These are phyloP conservation scores for Clonostachys byssicola DNA, from an alignment of 2,329 filamentous ascomycete species.

Conservation along the genomic window DNA sequence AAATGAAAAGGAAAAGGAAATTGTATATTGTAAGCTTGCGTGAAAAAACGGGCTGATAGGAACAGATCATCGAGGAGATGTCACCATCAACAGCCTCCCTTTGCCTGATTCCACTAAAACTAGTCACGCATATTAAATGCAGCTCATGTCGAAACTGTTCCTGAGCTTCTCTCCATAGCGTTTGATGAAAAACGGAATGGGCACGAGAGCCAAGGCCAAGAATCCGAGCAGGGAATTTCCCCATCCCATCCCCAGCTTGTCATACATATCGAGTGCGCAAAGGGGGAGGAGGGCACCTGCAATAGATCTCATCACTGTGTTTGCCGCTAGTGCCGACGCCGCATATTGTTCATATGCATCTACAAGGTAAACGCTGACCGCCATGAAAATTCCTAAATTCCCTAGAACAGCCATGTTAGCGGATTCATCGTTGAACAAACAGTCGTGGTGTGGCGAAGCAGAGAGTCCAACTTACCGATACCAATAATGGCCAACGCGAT, in stretches of 20 bases:
- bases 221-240: conserved; percentile 32
- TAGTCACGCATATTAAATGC: too few species aligned
- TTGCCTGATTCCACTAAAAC: not conserved
- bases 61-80: conserved; percentile 6
- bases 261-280: conserved; percentile 36
- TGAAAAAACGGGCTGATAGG: conserved; percentile 6
- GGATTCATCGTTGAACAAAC: not conserved
- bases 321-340: conserved; percentile 47
- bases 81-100: conserved; percentile 9
- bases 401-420: not conserved
- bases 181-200: conserved; percentile 29
- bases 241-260: conserved; percentile 37
- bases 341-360: conserved; percentile 39
- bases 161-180: conserved; percentile 32
- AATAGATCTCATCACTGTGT: conserved; percentile 45
- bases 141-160: conserved; percentile 1
- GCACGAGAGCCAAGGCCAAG: conserved; percentile 29
- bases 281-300: conserved; percentile 59
- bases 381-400: conserved; percentile 16
- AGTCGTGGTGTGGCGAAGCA: not conserved
- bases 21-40: not conserved
- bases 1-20: too few species aligned
- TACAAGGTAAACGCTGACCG: conserved; percentile 52
- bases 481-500: conserved; percentile 37
- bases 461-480: conserved; percentile 24